Evolutionary conservation across 176 grass and related monocot genomes (phyloP).

Genomic region (Phyllostachys edulis): DNA sequence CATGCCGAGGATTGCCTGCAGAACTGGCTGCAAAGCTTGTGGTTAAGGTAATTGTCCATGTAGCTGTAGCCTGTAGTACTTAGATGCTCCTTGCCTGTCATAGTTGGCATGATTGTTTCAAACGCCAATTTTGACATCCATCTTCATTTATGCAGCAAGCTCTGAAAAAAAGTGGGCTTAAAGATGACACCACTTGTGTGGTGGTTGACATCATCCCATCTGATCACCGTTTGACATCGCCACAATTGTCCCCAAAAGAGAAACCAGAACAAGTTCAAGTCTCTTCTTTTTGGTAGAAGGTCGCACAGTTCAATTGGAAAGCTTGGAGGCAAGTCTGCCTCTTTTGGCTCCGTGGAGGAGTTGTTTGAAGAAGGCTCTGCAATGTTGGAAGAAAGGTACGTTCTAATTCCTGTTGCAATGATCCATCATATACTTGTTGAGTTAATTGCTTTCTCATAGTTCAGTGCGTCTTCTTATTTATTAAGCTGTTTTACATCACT

Average conservation of each 20-base stretch:
- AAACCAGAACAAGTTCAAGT: slow-evolving; percentile 73
- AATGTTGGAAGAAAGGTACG: slow-evolving; percentile 91
- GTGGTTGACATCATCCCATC: slow-evolving; percentile 91
- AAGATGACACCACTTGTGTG: slow-evolving; percentile 98
- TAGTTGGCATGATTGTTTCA: not conserved
- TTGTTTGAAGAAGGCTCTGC: slow-evolving; percentile 96
- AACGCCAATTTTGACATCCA: not conserved
- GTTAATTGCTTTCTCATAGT: not conserved
- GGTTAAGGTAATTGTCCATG: slow-evolving; percentile 68
- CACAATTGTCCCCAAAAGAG: slow-evolving; percentile 73
- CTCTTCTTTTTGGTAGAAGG: slow-evolving; percentile 72
- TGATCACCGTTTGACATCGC: slow-evolving; percentile 55
- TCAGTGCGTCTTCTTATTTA: not conserved
- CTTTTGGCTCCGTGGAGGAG: slow-evolving; percentile 84
- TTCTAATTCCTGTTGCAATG: not conserved
- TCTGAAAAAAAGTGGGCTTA: slow-evolving; percentile 84
- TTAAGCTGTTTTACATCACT: not conserved
- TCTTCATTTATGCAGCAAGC: slow-evolving; percentile 64
- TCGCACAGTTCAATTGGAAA: slow-evolving; percentile 61
- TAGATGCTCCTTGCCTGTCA: not conserved
- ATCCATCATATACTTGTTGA: not conserved
- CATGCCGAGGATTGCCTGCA: slow-evolving; percentile 79
- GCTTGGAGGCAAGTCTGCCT: slow-evolving; percentile 51
- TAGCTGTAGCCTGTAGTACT: not conserved
- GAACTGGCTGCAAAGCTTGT: slow-evolving; percentile 89